Conservation (phyloP, 148 eudicot species). For the Amaranthus palmeri region DNA sequence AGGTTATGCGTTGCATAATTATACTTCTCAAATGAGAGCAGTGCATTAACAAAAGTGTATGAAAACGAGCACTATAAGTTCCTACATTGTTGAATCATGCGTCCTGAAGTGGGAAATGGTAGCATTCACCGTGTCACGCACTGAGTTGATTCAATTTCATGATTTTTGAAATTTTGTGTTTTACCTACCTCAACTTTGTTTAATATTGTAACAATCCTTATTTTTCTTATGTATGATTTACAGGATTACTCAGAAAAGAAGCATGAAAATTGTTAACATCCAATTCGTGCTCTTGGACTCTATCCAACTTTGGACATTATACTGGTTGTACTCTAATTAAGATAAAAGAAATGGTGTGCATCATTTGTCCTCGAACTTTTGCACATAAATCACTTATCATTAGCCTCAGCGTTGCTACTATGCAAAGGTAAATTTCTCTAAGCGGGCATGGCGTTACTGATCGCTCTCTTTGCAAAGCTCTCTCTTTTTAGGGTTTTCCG, state of each 20-base stretch:
- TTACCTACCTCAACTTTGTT: neutral
- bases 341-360: no score
- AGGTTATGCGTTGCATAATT: no score
- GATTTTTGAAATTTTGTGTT: neutral
- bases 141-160: neutral
- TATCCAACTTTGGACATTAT: no score
- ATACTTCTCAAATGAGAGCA: neutral
- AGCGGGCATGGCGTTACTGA: no score
- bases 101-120: neutral
- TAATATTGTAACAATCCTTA: neutral
- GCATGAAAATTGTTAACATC: slow-evolving; percentile 38
- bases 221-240: neutral
- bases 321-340: no score
- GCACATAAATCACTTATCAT: no score
- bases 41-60: neutral
- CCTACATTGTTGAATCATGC: neutral
- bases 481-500: no score
- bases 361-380: no score
- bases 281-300: no score
- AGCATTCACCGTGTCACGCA: neutral
- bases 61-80: neutral
- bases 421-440: no score
- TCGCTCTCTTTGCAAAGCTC: no score
- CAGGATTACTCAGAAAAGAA: slow-evolving; percentile 86
- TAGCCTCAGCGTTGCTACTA: no score